Conservation (phyloP, 306 rosid genomes). For the Fragaria iinumae region DNA sequence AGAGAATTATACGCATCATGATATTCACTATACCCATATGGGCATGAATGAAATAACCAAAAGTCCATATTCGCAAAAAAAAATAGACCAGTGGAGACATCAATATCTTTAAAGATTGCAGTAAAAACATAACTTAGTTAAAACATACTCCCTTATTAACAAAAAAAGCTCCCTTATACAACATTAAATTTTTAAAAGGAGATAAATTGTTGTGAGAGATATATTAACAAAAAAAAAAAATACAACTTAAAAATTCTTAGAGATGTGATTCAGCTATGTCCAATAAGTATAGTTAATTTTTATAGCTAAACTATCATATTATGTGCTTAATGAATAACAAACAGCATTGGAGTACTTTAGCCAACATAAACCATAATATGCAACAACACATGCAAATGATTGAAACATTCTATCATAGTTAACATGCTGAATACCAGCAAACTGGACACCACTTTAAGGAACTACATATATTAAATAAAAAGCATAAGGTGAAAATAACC, state of each 20-base stretch:
- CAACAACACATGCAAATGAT: not conserved
- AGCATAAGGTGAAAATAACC: slow-evolving; percentile 41
- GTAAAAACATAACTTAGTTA: not conserved
- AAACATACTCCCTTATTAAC: not conserved
- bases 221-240: not conserved
- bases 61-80: not conserved
- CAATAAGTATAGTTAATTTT: not conserved
- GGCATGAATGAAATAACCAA: not conserved
- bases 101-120: not conserved
- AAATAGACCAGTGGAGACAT: not conserved
- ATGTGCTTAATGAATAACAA: not conserved
- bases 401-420: not conserved
- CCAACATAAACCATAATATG: not conserved
- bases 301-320: not conserved
- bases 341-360: not conserved
- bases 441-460: not conserved
- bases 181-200: too few species aligned
- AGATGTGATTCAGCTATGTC: not conserved
- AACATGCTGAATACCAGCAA: slow-evolving; percentile 17
- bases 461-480: slow-evolving; percentile 18
- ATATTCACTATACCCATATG: not conserved
- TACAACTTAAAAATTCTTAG: not conserved
- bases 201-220: not conserved
- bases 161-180: too few species aligned
- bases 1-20: not conserved